Evolutionary conservation across 495 filamentous ascomycete genomes (phyloP), one percentile per base, ranked within the genome.

Genomic region (Neurospora sp.): DNA sequence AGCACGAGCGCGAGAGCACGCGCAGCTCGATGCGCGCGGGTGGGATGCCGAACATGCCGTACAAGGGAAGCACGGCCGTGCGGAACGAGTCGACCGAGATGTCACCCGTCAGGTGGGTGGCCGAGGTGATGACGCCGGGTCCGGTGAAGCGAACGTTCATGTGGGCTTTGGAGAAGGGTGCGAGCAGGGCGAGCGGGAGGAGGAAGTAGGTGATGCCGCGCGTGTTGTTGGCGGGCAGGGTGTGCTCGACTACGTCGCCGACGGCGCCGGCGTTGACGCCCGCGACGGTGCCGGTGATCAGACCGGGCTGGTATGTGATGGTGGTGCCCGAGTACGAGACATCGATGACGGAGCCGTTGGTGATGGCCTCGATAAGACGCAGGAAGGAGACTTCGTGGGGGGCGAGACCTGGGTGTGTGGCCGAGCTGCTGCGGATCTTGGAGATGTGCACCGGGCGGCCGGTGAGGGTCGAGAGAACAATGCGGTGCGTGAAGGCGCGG

Each of bases 251-350:
- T 70, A 93, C 86, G 70, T 94, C 92, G 74, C 89, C 89, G 72
- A 83, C 85, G 31, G 83, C 72, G 45, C 71, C 82, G 22, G 91
- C 89, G 73, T 90, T 91, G 22, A 84, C 81, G 42, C 92, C 92
- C 3, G 89, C 81, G 12, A 89, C 84, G 65, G 88, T 90, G 68
- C 94, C 96, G 2, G 92, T 94, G 75, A 99, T 94, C 7, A 99
- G 84, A 38, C 96, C 96, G 0, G 96, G 96, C 69, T 91, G 90
- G 83, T 96, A 98, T 41, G 94, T 89, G 61, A 98, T 85, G 16
- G 92, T 93, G 0, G 96, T 98, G 75, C 96, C 96, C 10, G 93
- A 97, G 82, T 96, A 93, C 17, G 93, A 96, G 75, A 99, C 96
- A 78, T 97, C 93, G 84, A 98, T 92, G 73, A 89, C 87, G 40